These are phyloP conservation scores for Claviceps sp. DNA, from an alignment of 2,329 filamentous ascomycete genomes.

Conservation along the genomic window DNA sequence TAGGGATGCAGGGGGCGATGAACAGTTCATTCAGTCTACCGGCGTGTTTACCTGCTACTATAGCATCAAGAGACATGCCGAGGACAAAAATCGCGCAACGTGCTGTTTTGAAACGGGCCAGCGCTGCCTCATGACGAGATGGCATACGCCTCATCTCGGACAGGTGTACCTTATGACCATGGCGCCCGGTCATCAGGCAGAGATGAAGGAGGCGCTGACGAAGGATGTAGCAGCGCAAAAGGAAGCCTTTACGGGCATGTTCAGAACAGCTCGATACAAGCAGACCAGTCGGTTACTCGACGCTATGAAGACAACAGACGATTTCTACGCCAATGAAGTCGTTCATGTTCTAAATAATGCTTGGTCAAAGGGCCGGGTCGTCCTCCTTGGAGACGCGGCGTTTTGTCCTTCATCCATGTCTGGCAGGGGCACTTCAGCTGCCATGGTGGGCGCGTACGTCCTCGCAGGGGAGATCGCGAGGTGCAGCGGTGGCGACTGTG, in stretches of 20 bases:
- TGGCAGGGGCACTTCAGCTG: conserved; percentile 33
- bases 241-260: conserved; percentile 21
- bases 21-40: neutral
- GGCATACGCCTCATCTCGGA: conserved; percentile 12
- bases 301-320: conserved; percentile 19
- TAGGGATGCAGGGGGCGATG: conserved; percentile 1
- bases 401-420: conserved; percentile 26
- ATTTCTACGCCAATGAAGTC: conserved; percentile 33
- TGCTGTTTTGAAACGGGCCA: conserved; percentile 22
- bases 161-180: conserved; percentile 13
- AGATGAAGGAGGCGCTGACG: conserved; percentile 10
- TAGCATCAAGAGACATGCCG: conserved; percentile 17
- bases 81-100: conserved; percentile 3
- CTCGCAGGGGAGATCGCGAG: conserved; percentile 31
- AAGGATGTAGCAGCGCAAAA: conserved; percentile 16
- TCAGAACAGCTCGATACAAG: conserved; percentile 30
- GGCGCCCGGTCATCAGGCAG: conserved; percentile 11
- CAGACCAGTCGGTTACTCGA: conserved; percentile 20
- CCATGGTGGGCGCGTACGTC: conserved; percentile 34
- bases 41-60: conserved; percentile 24
- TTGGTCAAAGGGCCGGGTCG: conserved; percentile 27
- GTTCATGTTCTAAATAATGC: conserved; percentile 27
- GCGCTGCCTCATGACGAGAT: conserved; percentile 21
- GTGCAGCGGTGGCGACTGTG: conserved; percentile 8
- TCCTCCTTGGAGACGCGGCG: conserved; percentile 35